These are phyloP conservation scores for Colletotrichum karsti DNA, from an alignment of 2,329 filamentous ascomycete genomes.

Conservation along the genomic window DNA sequence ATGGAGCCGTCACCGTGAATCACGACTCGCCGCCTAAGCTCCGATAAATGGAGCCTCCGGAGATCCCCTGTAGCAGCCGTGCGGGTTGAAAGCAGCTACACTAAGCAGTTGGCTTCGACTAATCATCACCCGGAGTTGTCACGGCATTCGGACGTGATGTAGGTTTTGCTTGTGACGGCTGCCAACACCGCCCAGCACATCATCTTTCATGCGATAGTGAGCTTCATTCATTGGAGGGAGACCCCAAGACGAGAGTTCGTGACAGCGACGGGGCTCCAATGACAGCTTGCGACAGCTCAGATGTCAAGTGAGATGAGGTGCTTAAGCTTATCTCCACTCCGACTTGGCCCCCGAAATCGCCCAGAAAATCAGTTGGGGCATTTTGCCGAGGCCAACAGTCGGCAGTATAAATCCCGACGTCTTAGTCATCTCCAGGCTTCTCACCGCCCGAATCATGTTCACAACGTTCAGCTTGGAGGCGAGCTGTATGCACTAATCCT, in stretches of 20 bases:
- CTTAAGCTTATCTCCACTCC: constrained; percentile 23
- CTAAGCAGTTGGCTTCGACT: neutral
- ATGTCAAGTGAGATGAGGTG: constrained; percentile 12
- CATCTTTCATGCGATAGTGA: neutral
- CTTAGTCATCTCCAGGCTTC: neutral
- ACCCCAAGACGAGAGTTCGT: neutral
- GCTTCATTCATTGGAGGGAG: neutral
- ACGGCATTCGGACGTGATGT: constrained; percentile 4
- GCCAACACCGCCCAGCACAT: neutral
- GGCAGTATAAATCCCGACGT: neutral
- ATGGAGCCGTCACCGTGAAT: constrained; percentile 25
- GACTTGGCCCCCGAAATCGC: constrained; percentile 13
- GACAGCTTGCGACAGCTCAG: constrained; percentile 10
- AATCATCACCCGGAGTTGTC: constrained; percentile 9
- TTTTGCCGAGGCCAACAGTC: constrained; percentile 4
- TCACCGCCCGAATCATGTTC: neutral
- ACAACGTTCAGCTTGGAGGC: neutral
- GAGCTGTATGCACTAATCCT: neutral
- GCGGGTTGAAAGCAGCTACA: neutral
- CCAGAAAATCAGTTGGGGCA: neutral
- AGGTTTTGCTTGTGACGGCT: neutral
- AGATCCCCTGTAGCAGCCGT: constrained; percentile 17
- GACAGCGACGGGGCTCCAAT: neutral
- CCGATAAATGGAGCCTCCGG: constrained; percentile 27
- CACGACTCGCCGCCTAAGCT: constrained; percentile 19